phyloP scores from a whole-genome alignment of 2,329 filamentous ascomycete species.

The Xylariaceae sp. region DNA sequence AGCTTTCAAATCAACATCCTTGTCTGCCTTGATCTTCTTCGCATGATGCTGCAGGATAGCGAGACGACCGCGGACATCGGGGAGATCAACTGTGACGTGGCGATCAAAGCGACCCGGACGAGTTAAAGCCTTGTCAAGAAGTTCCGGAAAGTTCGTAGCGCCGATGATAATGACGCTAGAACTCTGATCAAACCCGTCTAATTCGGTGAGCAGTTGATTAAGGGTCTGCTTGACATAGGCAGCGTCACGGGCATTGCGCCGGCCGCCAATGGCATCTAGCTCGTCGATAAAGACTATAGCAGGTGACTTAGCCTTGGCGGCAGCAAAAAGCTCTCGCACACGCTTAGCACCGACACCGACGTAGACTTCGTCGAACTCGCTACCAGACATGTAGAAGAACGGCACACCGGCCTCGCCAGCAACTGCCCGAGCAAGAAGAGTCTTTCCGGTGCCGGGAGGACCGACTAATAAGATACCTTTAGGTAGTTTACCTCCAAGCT shows the following conservation, averaged over 20 bases:
- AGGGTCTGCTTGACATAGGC: slow-evolving; percentile 97
- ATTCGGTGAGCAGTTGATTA: slow-evolving; percentile 94
- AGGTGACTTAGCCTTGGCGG: slow-evolving; percentile 84
- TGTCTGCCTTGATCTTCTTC: slow-evolving; percentile 81
- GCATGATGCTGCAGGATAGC: slow-evolving; percentile 94
- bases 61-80: slow-evolving; percentile 90
- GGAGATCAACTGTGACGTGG: slow-evolving; percentile 85
- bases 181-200: slow-evolving; percentile 95
- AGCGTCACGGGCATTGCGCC: slow-evolving; percentile 89
- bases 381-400: slow-evolving; percentile 99
- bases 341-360: slow-evolving; percentile 97
- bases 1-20: slow-evolving; percentile 81
- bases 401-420: slow-evolving; percentile 96
- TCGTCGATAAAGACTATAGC: slow-evolving; percentile 97
- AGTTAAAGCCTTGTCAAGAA: slow-evolving; percentile 92
- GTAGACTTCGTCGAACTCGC: slow-evolving; percentile 97
- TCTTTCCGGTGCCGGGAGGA: slow-evolving; percentile 97
- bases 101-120: slow-evolving; percentile 95
- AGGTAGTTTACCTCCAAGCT: slow-evolving; percentile 92
- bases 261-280: slow-evolving; percentile 91
- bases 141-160: slow-evolving; percentile 93
- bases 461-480: slow-evolving; percentile 96
- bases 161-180: slow-evolving; percentile 94
- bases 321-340: slow-evolving; percentile 87
- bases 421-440: slow-evolving; percentile 90